Evolutionary conservation across 148 eudicot genomes (phyloP), one percentile per base, ranked within the genome.

Genomic region (Nepenthes mirabilis): DNA sequence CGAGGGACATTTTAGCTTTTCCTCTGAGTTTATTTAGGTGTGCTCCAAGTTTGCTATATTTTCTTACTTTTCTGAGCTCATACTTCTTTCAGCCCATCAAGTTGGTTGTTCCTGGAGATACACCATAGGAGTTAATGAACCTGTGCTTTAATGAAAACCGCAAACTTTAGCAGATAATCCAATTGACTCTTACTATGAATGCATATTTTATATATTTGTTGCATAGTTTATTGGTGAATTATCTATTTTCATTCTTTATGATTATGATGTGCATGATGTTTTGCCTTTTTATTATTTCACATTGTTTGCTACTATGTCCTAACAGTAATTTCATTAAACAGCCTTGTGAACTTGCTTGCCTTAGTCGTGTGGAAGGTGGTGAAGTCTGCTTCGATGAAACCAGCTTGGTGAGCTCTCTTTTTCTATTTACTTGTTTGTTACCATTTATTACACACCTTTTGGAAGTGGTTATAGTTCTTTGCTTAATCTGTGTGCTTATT

Each of bases 311-410:
- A 61, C 69, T 70, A 66, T 69, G 65, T 67, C 76, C 59, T 66
- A 23, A 59, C 71, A 77, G 72, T 51, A 59, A 70, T 77, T 57
- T 75, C 71, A 75, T 84, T 70, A 64, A 57, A 59, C 70, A 93
- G 98, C 98, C 98, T 63, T 77, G 79, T 58, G 98, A 93, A 63
- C 80, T 86, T 72, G 99, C 89, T 71, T 89, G 96, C 85, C 89
- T 73, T 72, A 93, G 99, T 75, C 96, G 99, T 61, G 86, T 70
- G 47, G 95, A 88, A 74, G 87, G 84, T 62, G 99, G 99, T 49
- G 95, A 82, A 34, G 99, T 93, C 68, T 84, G 35, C 84, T 93
- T 93, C 70, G 87, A 93, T 57, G 99, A 93, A 67, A 79, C 95
- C 59, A 82, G 74, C 74, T 77, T 93, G 91, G 99, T 94, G 68